phyloP scores from a whole-genome alignment of 345 rosid genomes.

The Carallia brachiata region DNA sequence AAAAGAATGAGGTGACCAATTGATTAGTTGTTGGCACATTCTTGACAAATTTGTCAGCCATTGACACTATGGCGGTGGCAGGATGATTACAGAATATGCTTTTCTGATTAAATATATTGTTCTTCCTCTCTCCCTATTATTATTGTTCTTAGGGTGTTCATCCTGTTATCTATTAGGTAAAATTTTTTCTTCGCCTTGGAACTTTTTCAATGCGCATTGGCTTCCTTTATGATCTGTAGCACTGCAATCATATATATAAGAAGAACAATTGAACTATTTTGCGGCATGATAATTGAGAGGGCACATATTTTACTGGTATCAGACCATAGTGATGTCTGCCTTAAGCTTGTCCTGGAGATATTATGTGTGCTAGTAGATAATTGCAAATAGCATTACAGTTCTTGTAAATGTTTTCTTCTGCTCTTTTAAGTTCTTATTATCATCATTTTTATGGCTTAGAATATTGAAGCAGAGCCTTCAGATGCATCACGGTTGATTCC shows the following conservation, averaged over 20 bases:
- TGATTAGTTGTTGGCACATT: neutral
- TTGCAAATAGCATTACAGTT: neutral
- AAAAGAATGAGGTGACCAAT: conserved; percentile 72
- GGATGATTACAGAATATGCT: neutral
- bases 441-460: conserved; percentile 45
- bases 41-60: neutral
- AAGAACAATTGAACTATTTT: too few relatives aligned
- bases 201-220: neutral
- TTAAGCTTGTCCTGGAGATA: too few relatives aligned
- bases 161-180: neutral
- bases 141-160: neutral
- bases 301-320: too few relatives aligned
- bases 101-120: neutral
- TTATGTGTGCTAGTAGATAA: neutral
- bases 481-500: conserved; percentile 84
- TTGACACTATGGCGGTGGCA: neutral
- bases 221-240: neutral
- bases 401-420: neutral
- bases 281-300: too few relatives aligned
- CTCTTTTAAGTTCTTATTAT: neutral
- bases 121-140: neutral
- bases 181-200: neutral
- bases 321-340: too few relatives aligned
- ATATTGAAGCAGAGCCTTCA: conserved; percentile 64
- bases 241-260: too few relatives aligned